Conservation (phyloP, 768 basidiomycete genomes). For the Boletus barrowsii region DNA sequence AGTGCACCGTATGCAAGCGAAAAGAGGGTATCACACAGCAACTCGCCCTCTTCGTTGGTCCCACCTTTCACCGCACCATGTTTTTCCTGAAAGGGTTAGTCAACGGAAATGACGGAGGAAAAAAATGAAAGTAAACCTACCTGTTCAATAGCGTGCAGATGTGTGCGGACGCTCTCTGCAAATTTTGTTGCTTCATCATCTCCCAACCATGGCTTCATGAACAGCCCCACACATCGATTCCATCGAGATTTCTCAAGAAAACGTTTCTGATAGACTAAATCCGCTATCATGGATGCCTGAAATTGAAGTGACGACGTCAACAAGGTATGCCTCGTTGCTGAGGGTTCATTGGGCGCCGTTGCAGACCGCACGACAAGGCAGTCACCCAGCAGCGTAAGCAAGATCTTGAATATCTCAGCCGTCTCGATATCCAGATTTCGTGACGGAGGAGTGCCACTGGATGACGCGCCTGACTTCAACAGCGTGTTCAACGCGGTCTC, state of each 20-base stretch:
- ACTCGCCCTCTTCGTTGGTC: constrained; percentile 70
- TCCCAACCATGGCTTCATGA: constrained; percentile 70
- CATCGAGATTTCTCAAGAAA: constrained; percentile 56
- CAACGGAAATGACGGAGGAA: neutral
- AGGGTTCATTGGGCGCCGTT: constrained; percentile 48
- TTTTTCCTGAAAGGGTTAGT: constrained; percentile 50
- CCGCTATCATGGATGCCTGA: constrained; percentile 69
- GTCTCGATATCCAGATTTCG: constrained; percentile 70
- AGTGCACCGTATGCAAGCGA: constrained; percentile 95
- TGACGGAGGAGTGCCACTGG: constrained; percentile 64
- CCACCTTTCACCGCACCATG: constrained; percentile 41
- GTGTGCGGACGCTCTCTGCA: constrained; percentile 60
- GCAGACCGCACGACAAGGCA: constrained; percentile 41
- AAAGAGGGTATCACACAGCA: constrained; percentile 91
- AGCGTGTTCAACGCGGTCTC: constrained; percentile 79
- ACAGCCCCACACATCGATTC: constrained; percentile 70
- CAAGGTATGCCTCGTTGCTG: constrained; percentile 51
- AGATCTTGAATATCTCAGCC: constrained; percentile 48
- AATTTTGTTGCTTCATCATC: constrained; percentile 47
- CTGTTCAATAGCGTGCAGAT: constrained; percentile 78
- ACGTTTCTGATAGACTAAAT: constrained; percentile 62
- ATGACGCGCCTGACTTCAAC: constrained; percentile 79
- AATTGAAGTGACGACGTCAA: constrained; percentile 65
- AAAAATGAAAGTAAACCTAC: constrained; percentile 33
- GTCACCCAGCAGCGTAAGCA: constrained; percentile 59